phyloP scores from a whole-genome alignment of 2,329 filamentous ascomycete species.

The Ceratocystis destructans region DNA sequence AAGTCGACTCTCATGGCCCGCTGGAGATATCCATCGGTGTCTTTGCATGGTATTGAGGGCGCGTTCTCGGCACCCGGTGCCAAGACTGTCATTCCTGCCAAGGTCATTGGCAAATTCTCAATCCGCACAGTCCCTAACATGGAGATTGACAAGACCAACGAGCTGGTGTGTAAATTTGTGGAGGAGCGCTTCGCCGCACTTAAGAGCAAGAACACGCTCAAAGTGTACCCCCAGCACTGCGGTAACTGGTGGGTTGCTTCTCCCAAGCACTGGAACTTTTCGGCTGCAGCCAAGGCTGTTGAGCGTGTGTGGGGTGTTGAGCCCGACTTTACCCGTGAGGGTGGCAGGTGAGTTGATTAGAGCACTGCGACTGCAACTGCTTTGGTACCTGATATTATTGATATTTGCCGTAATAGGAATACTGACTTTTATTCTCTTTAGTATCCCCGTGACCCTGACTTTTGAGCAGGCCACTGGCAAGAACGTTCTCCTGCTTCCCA shows the following conservation, averaged over 20 bases:
- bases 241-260: conserved; percentile 99
- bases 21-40: conserved; percentile 90
- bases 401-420: background rate
- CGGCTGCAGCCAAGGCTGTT: conserved; percentile 85
- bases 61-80: conserved; percentile 86
- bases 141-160: conserved; percentile 82
- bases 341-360: conserved; percentile 53
- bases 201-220: conserved; percentile 80
- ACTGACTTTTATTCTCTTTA: conserved; percentile 26
- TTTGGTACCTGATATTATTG: too few species aligned
- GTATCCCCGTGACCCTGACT: conserved; percentile 90
- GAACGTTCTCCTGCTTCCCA: conserved; percentile 88
- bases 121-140: conserved; percentile 96
- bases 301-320: conserved; percentile 86
- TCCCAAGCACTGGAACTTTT: conserved; percentile 98
- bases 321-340: conserved; percentile 91
- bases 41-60: conserved; percentile 86
- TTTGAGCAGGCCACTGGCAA: conserved; percentile 97
- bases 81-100: conserved; percentile 97
- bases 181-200: conserved; percentile 75
- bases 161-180: conserved; percentile 69
- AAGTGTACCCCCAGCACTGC: conserved; percentile 68
- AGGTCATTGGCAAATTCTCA: conserved; percentile 96
- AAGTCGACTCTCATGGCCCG: conserved; percentile 87
- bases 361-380: background rate